Conservation (phyloP, 495 filamentous ascomycete genomes). For the Hypomontagnella monticulosa region DNA sequence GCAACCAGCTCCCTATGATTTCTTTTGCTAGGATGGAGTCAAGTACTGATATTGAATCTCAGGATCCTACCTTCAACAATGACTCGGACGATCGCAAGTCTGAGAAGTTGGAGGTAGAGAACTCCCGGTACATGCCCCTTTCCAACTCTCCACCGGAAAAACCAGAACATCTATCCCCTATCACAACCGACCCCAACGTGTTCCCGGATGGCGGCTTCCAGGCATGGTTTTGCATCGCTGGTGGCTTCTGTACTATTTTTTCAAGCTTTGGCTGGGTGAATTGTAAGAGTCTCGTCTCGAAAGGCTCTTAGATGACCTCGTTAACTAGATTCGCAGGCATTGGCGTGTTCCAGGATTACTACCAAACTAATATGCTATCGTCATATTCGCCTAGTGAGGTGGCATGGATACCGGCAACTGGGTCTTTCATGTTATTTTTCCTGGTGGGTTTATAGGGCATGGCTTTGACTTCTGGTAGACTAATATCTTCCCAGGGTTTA, state of each 20-base stretch:
- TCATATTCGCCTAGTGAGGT: slow-evolving; percentile 59
- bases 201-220: slow-evolving; percentile 47
- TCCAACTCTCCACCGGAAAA: slow-evolving; percentile 9
- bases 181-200: slow-evolving; percentile 2
- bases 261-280: slow-evolving; percentile 59
- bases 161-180: background rate
- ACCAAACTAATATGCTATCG: slow-evolving; percentile 58
- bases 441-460: slow-evolving; percentile 31
- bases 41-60: slow-evolving; percentile 15
- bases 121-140: background rate
- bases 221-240: slow-evolving; percentile 56
- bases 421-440: slow-evolving; percentile 64
- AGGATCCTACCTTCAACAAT: slow-evolving; percentile 5
- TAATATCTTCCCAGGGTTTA: slow-evolving; percentile 50
- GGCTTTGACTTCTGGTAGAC: background rate
- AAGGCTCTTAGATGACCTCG: background rate
- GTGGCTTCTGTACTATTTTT: slow-evolving; percentile 53
- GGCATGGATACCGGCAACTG: slow-evolving; percentile 65
- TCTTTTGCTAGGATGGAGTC: slow-evolving; percentile 9
- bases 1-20: background rate
- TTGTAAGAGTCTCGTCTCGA: slow-evolving; percentile 41
- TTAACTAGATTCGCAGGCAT: slow-evolving; percentile 44
- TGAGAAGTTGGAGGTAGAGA: slow-evolving; percentile 3
- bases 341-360: slow-evolving; percentile 69
- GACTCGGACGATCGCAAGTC: slow-evolving; percentile 10